Conservation (phyloP, 2,329 filamentous ascomycete genomes). For the Zasmidium cellare region DNA sequence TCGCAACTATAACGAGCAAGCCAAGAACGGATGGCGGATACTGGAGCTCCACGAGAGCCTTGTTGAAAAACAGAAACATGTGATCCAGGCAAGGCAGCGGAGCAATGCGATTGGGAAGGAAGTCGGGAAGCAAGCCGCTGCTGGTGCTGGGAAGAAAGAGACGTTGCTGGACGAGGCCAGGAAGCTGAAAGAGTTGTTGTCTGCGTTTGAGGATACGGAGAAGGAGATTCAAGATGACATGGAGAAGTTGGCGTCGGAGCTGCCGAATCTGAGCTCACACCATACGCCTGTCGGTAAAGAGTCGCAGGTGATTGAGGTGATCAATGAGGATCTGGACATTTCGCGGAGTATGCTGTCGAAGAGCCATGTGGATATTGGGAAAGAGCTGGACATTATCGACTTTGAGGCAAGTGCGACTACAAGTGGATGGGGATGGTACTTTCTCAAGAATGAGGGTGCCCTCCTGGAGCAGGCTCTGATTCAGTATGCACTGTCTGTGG, state of each 20-base stretch:
- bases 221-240: conserved; percentile 44
- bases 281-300: conserved; percentile 71
- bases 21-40: conserved; percentile 55
- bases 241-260: conserved; percentile 21
- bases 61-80: conserved; percentile 56
- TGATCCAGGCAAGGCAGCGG: conserved; percentile 62
- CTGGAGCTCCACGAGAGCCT: conserved; percentile 50
- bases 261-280: conserved; percentile 78
- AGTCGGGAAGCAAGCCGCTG: conserved; percentile 40
- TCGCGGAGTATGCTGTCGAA: conserved; percentile 10
- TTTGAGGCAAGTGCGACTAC: conserved; percentile 79
- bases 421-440: conserved; percentile 98
- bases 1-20: conserved; percentile 71
- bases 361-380: conserved; percentile 71
- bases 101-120: conserved; percentile 64
- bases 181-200: conserved; percentile 62
- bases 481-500: conserved; percentile 77
- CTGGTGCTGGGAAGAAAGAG: conserved; percentile 38
- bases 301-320: conserved; percentile 68
- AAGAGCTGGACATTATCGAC: conserved; percentile 84
- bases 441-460: conserved; percentile 85
- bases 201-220: conserved; percentile 62
- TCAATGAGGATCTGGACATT: conserved; percentile 55
- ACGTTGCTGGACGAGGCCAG: conserved; percentile 65
- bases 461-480: conserved; percentile 93